Percentiles rank a stretch among this genome's conserved stretches.
Evolutionary conservation across 257 asterid genomes (phyloP).

Genomic region (Ehretia macrophylla): DNA sequence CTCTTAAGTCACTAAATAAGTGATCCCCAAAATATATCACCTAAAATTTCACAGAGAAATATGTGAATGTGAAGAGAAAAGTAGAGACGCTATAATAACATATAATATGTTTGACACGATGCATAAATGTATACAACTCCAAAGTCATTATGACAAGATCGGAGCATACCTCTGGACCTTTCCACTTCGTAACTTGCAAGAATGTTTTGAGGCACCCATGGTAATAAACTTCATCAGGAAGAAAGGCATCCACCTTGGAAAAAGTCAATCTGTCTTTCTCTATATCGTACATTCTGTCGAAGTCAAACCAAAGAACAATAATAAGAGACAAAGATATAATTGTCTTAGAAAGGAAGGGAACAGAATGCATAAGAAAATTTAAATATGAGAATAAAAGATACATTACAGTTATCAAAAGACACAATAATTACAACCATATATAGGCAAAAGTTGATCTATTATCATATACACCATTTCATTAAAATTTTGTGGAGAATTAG

Average conservation of each 20-base stretch:
- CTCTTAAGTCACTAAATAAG: slow-evolving; percentile 93
- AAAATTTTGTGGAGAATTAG: not conserved
- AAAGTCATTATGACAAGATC: slow-evolving; percentile 10
- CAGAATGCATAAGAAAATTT: too few species aligned
- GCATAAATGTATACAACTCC: not conserved
- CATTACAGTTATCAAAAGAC: too few species aligned
- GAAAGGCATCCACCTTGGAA: slow-evolving; percentile 80
- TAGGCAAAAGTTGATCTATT: not conserved
- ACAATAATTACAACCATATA: too few species aligned
- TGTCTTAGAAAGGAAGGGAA: too few species aligned
- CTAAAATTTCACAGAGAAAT: slow-evolving; percentile 26
- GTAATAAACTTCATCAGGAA: slow-evolving; percentile 76
- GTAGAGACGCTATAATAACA: not conserved
- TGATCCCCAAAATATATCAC: slow-evolving; percentile 99
- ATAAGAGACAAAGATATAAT: too few species aligned
- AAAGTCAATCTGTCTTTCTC: slow-evolving; percentile 87
- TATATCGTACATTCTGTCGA: slow-evolving; percentile 69
- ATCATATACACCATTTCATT: slow-evolving; percentile 3
- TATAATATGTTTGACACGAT: not conserved
- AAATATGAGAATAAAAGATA: not conserved
- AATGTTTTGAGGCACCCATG: slow-evolving; percentile 92
- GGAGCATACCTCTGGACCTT: slow-evolving; percentile 82
- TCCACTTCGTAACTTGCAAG: slow-evolving; percentile 95
- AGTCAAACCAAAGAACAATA: too few species aligned
- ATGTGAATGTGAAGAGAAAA: slow-evolving; percentile 9